Evolutionary conservation across 2,329 filamentous ascomycete species (phyloP).

Genomic region (Neofusicoccum kwambonambiense): DNA sequence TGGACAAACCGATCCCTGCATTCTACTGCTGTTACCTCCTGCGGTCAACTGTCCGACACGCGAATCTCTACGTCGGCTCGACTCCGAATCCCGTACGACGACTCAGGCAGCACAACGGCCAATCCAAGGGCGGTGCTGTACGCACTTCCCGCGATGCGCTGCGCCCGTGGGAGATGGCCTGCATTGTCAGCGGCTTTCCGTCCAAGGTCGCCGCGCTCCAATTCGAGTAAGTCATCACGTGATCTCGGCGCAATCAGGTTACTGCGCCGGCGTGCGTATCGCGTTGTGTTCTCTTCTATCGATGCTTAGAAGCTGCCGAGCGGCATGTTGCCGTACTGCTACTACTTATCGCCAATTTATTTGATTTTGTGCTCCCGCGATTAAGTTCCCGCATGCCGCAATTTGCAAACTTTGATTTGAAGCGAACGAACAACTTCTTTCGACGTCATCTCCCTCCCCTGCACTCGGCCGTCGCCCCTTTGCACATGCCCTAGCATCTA

Average conservation of each 20-base stretch:
- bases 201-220: constrained; percentile 84
- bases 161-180: constrained; percentile 79
- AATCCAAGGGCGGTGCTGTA: constrained; percentile 74
- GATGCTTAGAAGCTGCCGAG: neutral
- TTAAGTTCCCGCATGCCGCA: neutral
- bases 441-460: neutral
- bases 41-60: constrained; percentile 71
- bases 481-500: neutral
- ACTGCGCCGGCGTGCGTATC: too few species aligned
- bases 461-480: too few species aligned
- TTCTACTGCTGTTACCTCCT: constrained; percentile 94
- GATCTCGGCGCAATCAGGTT: neutral
- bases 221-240: constrained; percentile 70
- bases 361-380: neutral
- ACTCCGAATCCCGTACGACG: constrained; percentile 85
- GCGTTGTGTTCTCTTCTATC: too few species aligned
- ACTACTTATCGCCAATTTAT: neutral
- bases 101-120: constrained; percentile 88
- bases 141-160: constrained; percentile 67
- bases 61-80: constrained; percentile 78
- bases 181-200: constrained; percentile 83
- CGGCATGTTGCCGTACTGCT: neutral
- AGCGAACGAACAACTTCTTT: neutral
- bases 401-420: neutral
- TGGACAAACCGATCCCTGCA: constrained; percentile 68